Base-by-base conservation (phyloP, 768 basidiomycete species). In the Rhizopogon vulgaris region DNA sequence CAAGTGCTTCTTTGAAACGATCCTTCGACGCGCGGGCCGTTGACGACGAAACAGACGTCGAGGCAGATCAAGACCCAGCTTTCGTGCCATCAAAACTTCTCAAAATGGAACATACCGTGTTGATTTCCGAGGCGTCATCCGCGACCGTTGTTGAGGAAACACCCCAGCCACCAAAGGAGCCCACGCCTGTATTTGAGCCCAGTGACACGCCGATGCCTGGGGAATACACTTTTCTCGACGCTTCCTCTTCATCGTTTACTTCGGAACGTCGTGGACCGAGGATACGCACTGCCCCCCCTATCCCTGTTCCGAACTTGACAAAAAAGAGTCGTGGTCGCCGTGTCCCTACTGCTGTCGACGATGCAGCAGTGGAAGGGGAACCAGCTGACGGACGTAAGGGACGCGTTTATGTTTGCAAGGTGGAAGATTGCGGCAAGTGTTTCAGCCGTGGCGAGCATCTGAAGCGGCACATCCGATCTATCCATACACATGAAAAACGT, bases 401-500 rank as follows among this genome's bases (percentile, higher is more conserved):
- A 17, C 59, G 67, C 49, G 67, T 71, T 41, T 84, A 84, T 54
- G 71, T 83, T 3, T 88, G 86, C 64, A 76, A 74, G 56, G 85
- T 87, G 1, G 76, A 83, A 34, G 82, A 76, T 4, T 89, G 87
- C 64, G 83, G 80, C 15, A 87, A 86, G 63, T 82, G 80, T 52
- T 89, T 89, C 66, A 77, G 79, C 61, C 78, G 87, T 25, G 80
- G 80, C 5, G 87, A 89, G 58, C 87, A 89, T 66, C 75, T 89
- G 52, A 87, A 87, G 71, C 73, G 87, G 42, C 86, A 88, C 63
- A 80, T 87, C 54, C 72, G 84, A 48, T 82, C 82, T 53, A 85
- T 88, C 56, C 86, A 88, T 58, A 86, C 85, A 1, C 75, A 85
- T 62, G 84, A 87, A 60, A 86, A 86, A 74, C 87, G 86, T 88